Evolutionary conservation across 139 green algal genomes (phyloP), one percentile per base, ranked within the genome.

Genomic region (Volvox africanus): DNA sequence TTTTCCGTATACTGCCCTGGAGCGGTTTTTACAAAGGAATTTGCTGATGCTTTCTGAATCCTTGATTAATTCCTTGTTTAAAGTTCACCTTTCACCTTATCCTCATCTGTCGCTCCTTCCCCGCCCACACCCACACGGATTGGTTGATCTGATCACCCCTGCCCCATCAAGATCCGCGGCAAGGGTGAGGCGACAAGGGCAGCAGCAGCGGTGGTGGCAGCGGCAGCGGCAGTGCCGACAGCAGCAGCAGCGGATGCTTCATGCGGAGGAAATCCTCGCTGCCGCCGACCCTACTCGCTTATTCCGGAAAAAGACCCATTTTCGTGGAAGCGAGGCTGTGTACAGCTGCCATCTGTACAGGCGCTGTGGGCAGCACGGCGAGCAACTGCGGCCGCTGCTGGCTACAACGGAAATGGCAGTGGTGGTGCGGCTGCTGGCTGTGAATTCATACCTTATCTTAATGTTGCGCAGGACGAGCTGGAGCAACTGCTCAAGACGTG

Each of bases 261-360:
- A 9, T 9, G 44, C 9, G 44, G 44, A 55, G 44, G 44, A 55
- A 14, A 1, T 17, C 24, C 24, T 26, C 2, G 19, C 50, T 1
- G 0, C 1, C 97, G 32, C 6, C 35, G 2, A 93, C 95, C 65
- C 65, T 97, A 37, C 92, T 67, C 67, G 75, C 69, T 11, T 96
- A 95, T 91, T 3, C 65, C 65, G 0, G 20, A 26, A 17, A 19
- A 80, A 21, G 85, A 89, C 50, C n/a, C 30, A 26, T 82, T 61
- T 35, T 69, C 5, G 14, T 89, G 85, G 85, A 98, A 97, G 87
- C 92, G 95, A 0, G 37, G 83, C 22, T 95, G 95, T 69, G 92
- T 94, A 80, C 73, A 95, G 76, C 96, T 73, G 37, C 87, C 86
- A 32, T 82, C 67, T 20, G 80, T 89, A 81, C 37, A 68, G 55